Percentiles rank a stretch among this genome's conserved stretches.
These are phyloP conservation scores for Actinomortierella ambigua DNA, from an alignment of 371 early-diverging fungal species.

Conservation along the genomic window DNA sequence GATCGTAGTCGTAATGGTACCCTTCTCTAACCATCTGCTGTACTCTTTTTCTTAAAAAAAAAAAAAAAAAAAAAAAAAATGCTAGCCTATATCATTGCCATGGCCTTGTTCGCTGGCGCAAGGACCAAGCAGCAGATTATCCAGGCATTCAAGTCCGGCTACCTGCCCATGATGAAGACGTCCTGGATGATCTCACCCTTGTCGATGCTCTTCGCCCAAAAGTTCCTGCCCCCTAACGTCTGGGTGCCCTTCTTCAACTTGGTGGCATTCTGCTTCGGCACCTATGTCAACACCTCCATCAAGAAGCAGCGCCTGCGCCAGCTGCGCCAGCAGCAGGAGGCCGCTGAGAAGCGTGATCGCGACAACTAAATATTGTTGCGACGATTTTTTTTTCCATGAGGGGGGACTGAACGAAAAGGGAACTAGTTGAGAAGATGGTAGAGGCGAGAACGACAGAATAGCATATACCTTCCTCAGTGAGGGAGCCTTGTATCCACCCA, in stretches of 20 bases:
- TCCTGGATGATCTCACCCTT: conserved; percentile 83
- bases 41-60: no score
- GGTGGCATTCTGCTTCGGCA: conserved; percentile 81
- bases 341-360: conserved; percentile 29
- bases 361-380: conserved; percentile 10
- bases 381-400: no score
- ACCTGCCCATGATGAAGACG: conserved; percentile 79
- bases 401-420: no score
- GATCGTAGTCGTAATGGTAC: no score
- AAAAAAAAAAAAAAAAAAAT: background rate
- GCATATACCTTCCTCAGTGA: no score
- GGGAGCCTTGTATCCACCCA: no score
- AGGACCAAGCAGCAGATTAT: conserved; percentile 57
- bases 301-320: conserved; percentile 65
- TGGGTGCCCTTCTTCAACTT: conserved; percentile 94
- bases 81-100: conserved; percentile 79
- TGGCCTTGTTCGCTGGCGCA: conserved; percentile 82
- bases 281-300: conserved; percentile 80
- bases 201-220: conserved; percentile 77
- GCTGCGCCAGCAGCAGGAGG: conserved; percentile 48
- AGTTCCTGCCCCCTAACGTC: conserved; percentile 70
- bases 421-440: no score
- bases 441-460: no score
- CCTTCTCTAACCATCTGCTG: no score
- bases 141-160: conserved; percentile 59